phyloP scores from a whole-genome alignment of 2,329 filamentous ascomycete genomes.

The Colletotrichum eremochloae region DNA sequence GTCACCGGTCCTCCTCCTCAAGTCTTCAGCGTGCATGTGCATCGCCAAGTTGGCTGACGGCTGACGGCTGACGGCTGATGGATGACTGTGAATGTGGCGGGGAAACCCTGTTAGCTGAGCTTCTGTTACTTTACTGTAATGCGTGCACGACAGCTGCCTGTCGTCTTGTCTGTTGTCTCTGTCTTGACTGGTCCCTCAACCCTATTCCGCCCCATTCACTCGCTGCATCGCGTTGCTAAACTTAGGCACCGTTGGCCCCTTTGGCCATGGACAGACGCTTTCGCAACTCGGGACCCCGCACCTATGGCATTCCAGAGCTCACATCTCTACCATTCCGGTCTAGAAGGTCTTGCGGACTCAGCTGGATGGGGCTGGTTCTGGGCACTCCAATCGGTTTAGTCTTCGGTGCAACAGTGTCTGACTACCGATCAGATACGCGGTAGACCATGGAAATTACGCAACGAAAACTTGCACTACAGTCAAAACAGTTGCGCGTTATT shows the following conservation, averaged over 20 bases:
- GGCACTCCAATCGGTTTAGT: neutral
- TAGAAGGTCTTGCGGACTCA: neutral
- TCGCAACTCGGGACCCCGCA: neutral
- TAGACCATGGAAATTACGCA: neutral
- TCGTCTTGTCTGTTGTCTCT: neutral
- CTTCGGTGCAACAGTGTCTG: neutral
- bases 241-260: constrained; percentile 32
- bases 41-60: constrained; percentile 8
- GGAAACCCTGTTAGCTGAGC: constrained; percentile 11
- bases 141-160: neutral
- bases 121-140: neutral
- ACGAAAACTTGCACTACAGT: neutral
- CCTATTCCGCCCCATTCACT: neutral
- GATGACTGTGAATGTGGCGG: constrained; percentile 15
- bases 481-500: neutral
- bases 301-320: neutral
- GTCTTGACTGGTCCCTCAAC: neutral
- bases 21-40: neutral
- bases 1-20: neutral
- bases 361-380: constrained; percentile 17
- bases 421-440: neutral
- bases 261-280: constrained; percentile 2
- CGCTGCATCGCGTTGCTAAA: constrained; percentile 28
- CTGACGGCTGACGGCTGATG: constrained; percentile 5
- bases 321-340: neutral